phyloP scores from a whole-genome alignment of 164 flowering plant species.

The Litsea cubeba region DNA sequence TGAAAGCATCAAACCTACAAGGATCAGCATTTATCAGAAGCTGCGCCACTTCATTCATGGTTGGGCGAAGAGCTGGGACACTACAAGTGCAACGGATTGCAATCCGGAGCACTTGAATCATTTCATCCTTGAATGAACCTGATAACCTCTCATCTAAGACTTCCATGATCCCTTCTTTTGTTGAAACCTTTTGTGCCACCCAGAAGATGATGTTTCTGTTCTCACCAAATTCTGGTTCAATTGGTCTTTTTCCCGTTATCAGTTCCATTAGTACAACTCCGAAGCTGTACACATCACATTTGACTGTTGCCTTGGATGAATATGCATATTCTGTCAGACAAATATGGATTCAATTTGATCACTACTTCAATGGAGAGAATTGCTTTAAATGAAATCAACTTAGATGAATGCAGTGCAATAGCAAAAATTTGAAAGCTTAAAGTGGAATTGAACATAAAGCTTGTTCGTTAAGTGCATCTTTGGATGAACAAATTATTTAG shows the following conservation, averaged over 20 bases:
- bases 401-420: neutral
- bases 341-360: neutral
- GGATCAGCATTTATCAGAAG: slow-evolving; percentile 77
- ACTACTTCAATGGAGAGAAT: neutral
- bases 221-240: slow-evolving; percentile 86
- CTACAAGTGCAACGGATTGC: slow-evolving; percentile 72
- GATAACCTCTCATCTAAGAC: slow-evolving; percentile 67
- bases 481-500: no score
- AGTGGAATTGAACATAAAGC: no score
- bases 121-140: slow-evolving; percentile 60
- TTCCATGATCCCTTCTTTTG: slow-evolving; percentile 65
- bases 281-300: slow-evolving; percentile 91
- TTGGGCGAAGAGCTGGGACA: slow-evolving; percentile 63
- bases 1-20: slow-evolving; percentile 46
- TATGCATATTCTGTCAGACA: slow-evolving; percentile 72
- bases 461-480: neutral
- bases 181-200: slow-evolving; percentile 77
- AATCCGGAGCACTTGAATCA: slow-evolving; percentile 67
- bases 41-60: slow-evolving; percentile 90
- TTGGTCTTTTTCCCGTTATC: slow-evolving; percentile 87
- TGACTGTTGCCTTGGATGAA: slow-evolving; percentile 80
- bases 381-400: neutral
- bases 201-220: slow-evolving; percentile 77
- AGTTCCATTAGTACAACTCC: slow-evolving; percentile 92
- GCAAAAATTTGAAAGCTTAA: neutral